These are phyloP conservation scores for Parsonsia alboflavescens DNA, from an alignment of 257 asterid genomes.

Conservation along the genomic window DNA sequence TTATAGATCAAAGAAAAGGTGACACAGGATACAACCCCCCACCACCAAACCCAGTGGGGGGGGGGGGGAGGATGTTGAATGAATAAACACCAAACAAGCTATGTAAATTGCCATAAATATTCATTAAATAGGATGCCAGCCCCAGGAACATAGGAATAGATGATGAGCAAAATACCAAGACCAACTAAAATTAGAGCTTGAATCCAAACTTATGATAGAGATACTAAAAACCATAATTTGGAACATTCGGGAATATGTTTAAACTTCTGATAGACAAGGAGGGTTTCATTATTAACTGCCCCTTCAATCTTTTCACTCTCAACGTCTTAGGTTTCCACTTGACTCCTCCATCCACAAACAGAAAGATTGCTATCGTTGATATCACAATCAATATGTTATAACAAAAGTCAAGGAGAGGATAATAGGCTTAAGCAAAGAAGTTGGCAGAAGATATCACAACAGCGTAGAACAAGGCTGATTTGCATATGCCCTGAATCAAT, in stretches of 20 bases:
- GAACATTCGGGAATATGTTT: too few species aligned
- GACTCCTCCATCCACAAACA: background rate
- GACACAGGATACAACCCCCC: background rate
- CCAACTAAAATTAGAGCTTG: background rate
- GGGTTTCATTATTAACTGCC: background rate
- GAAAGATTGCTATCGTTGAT: background rate
- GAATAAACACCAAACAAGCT: background rate
- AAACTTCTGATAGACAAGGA: background rate
- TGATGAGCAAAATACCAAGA: background rate
- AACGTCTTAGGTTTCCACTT: background rate
- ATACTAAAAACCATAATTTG: background rate
- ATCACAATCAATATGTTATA: background rate
- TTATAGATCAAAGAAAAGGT: background rate
- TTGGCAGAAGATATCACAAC: background rate
- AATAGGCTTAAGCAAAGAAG: background rate
- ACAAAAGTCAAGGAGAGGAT: background rate
- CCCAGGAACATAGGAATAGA: background rate
- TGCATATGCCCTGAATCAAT: background rate
- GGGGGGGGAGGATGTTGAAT: background rate
- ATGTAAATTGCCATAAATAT: background rate
- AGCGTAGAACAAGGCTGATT: background rate
- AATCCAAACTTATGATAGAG: background rate
- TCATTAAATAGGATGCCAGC: too few species aligned
- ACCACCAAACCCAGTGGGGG: background rate
- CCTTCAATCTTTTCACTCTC: background rate